phyloP scores from a whole-genome alignment of 768 basidiomycete genomes.

The Suillus hirtellus region DNA sequence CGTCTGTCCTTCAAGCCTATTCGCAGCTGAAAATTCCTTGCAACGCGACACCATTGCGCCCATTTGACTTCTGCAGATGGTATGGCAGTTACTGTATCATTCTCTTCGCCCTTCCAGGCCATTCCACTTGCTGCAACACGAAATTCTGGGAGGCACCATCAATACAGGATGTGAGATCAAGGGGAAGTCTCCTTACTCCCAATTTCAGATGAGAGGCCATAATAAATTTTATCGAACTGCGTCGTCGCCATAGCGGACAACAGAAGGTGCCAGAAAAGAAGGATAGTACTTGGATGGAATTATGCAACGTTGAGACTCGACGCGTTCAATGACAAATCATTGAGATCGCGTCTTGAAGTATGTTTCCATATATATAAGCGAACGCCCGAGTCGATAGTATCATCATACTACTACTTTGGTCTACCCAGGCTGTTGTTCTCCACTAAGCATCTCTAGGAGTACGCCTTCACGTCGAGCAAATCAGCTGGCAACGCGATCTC shows the following conservation, averaged over 20 bases:
- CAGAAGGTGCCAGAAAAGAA: constrained; percentile 8
- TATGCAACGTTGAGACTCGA: constrained; percentile 22
- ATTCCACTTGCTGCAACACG: constrained; percentile 89
- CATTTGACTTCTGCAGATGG: constrained; percentile 77
- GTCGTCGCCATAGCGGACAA: constrained; percentile 53
- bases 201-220: constrained; percentile 66
- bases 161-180: not conserved
- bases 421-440: too few relatives aligned
- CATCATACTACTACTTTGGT: not conserved
- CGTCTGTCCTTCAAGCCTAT: constrained; percentile 77
- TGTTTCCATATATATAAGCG: constrained; percentile 8
- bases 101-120: constrained; percentile 88
- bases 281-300: constrained; percentile 15
- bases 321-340: constrained; percentile 36
- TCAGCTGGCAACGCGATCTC: not conserved
- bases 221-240: constrained; percentile 85
- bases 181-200: constrained; percentile 67
- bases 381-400: not conserved
- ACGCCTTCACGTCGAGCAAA: not conserved
- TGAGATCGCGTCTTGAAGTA: constrained; percentile 1
- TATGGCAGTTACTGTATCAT: constrained; percentile 61
- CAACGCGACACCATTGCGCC: constrained; percentile 90
- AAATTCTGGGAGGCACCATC: constrained; percentile 55
- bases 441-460: not conserved
- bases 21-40: constrained; percentile 87